Percentiles rank a stretch among this genome's conserved stretches.
Conservation (phyloP, 1,284 basidiomycete genomes). For the Rhodotorula sp. region DNA sequence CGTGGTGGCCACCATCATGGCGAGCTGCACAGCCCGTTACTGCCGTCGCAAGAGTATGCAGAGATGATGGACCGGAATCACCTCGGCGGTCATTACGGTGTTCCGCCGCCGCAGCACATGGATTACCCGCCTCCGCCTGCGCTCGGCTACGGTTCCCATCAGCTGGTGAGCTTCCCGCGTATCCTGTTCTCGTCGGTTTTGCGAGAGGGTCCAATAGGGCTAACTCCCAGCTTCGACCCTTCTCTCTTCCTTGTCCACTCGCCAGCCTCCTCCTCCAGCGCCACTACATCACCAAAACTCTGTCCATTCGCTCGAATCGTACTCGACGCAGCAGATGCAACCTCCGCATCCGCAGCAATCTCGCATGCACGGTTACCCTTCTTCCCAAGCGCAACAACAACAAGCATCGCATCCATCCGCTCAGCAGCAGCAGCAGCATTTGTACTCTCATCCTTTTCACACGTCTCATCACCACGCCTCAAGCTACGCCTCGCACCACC, state of each 20-base stretch:
- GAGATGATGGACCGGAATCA: slow-evolving; percentile 36
- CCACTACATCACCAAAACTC: slow-evolving; percentile 3
- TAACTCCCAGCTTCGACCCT: no score
- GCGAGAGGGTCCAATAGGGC: neutral
- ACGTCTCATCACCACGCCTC: no score
- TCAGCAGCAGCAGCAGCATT: neutral
- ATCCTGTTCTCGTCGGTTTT: neutral
- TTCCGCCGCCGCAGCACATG: neutral
- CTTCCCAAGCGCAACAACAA: no score
- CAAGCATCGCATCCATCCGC: neutral
- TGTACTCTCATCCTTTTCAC: no score
- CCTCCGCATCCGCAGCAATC: neutral
- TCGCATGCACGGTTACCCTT: no score
- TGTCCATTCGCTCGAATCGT: slow-evolving; percentile 28
- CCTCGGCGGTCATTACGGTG: slow-evolving; percentile 16
- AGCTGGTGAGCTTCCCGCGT: neutral
- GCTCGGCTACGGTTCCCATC: slow-evolving; percentile 25
- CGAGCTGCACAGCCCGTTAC: slow-evolving; percentile 21
- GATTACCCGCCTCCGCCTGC: slow-evolving; percentile 28
- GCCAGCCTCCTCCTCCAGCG: slow-evolving; percentile 3
- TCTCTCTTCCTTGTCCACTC: no score
- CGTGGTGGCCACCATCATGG: neutral
- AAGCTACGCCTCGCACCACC: no score
- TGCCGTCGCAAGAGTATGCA: slow-evolving; percentile 25
- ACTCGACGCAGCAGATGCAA: neutral